Conservation (phyloP, 306 rosid species). For the Mimosa bimucronata region DNA sequence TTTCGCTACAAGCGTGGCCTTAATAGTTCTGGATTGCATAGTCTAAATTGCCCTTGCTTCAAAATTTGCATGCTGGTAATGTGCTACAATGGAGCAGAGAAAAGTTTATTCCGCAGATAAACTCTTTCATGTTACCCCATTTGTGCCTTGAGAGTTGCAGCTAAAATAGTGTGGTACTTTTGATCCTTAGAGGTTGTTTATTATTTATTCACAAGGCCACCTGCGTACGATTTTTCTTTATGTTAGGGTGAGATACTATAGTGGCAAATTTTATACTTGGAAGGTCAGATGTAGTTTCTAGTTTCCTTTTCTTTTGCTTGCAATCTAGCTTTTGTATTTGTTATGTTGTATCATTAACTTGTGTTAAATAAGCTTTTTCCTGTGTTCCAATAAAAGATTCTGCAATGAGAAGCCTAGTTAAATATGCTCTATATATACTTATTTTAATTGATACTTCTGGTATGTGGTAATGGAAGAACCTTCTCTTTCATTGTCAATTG, state of each 20-base stretch:
- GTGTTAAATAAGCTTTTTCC: constrained; percentile 15
- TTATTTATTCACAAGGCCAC: constrained; percentile 22
- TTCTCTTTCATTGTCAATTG: background rate
- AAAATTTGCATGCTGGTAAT: constrained; percentile 21
- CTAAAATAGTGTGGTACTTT: constrained; percentile 27
- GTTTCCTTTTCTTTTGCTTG: constrained; percentile 23
- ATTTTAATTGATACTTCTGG: background rate
- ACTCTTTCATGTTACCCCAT: constrained; percentile 30
- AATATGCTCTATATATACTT: constrained; percentile 22
- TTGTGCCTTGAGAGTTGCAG: constrained; percentile 17
- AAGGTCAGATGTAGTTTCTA: constrained; percentile 25
- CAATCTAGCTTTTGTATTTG: constrained; percentile 7
- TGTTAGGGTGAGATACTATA: constrained; percentile 28
- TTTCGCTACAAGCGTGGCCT: constrained; percentile 19
- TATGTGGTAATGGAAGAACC: background rate
- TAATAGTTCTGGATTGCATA: constrained; percentile 18
- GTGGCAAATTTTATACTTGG: constrained; percentile 27
- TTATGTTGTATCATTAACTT: constrained; percentile 25
- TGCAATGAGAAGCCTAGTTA: background rate
- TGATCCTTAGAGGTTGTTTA: background rate
- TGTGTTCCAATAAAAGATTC: constrained; percentile 34
- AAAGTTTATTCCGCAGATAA: constrained; percentile 22
- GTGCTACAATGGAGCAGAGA: constrained; percentile 33
- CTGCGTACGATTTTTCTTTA: constrained; percentile 11
- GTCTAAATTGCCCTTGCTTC: constrained; percentile 27